Evolutionary conservation across 2,329 filamentous ascomycete genomes (phyloP).

Genomic region (Aspergillus flavus): DNA sequence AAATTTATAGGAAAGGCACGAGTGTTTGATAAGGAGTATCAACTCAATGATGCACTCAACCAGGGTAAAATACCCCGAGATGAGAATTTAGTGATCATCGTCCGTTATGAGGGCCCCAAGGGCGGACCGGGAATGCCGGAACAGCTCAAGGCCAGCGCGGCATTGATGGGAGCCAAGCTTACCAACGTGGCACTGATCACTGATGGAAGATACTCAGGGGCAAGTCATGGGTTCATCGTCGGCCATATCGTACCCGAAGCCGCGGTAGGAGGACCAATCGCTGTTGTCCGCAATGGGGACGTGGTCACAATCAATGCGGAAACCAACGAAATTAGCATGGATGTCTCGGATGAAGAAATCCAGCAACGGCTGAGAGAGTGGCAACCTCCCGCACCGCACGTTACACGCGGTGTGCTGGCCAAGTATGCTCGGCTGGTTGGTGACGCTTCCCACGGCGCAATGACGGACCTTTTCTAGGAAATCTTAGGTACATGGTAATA

Average conservation of each 20-base stretch:
- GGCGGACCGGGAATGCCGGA: conserved; percentile 97
- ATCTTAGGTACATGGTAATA: background rate
- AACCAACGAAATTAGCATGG: conserved; percentile 71
- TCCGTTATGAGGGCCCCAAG: conserved; percentile 91
- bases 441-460: conserved; percentile 87
- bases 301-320: conserved; percentile 83
- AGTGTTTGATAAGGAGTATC: conserved; percentile 84
- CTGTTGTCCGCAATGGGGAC: conserved; percentile 78
- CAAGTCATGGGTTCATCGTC: conserved; percentile 89
- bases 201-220: conserved; percentile 86
- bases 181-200: conserved; percentile 89
- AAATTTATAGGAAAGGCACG: conserved; percentile 77
- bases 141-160: conserved; percentile 82
- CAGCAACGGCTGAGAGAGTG: conserved; percentile 64
- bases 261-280: conserved; percentile 84
- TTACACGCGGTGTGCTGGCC: conserved; percentile 80
- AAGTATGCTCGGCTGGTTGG: conserved; percentile 89
- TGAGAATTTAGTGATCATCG: conserved; percentile 85
- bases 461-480: conserved; percentile 72
- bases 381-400: conserved; percentile 70
- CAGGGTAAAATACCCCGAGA: conserved; percentile 69
- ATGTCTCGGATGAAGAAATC: conserved; percentile 72
- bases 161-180: conserved; percentile 89
- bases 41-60: conserved; percentile 74
- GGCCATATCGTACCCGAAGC: conserved; percentile 93